A percentile compares a stretch with the other conserved stretches of the same genome.
Conservation (phyloP, 345 rosid genomes). For the Mallotus nudiflorus region DNA sequence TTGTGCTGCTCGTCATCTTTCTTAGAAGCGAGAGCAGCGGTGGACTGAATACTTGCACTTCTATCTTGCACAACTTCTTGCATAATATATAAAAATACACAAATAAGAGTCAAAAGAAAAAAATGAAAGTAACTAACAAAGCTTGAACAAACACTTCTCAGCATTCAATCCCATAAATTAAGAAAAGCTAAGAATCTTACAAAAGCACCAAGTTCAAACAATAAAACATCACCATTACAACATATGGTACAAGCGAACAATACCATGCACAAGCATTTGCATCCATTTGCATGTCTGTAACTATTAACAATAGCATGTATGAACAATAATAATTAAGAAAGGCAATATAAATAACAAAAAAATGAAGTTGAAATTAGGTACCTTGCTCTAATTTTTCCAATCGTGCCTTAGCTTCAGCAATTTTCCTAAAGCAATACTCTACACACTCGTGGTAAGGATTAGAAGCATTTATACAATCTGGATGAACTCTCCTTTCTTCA, state of each 20-base stretch:
- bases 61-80: conserved; percentile 44
- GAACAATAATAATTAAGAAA: not conserved
- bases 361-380: conserved; percentile 6
- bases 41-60: conserved; percentile 23
- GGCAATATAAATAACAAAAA: not conserved
- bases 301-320: too few species aligned
- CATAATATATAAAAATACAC: too few species aligned
- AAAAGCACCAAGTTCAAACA: not conserved
- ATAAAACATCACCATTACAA: not conserved
- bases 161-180: not conserved
- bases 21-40: conserved; percentile 21
- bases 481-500: conserved; percentile 55
- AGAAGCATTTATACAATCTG: conserved; percentile 64
- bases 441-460: conserved; percentile 80
- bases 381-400: conserved; percentile 44
- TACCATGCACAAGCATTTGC: not conserved
- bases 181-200: not conserved
- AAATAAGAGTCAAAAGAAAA: too few species aligned
- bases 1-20: conserved; percentile 34
- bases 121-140: not conserved
- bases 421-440: conserved; percentile 73
- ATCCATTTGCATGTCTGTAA: too few species aligned
- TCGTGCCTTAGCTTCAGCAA: conserved; percentile 59
- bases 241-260: not conserved
- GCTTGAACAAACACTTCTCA: not conserved